Base-by-base conservation (phyloP, 352 stramenopile species). In the Globisporangium splendens region DNA sequence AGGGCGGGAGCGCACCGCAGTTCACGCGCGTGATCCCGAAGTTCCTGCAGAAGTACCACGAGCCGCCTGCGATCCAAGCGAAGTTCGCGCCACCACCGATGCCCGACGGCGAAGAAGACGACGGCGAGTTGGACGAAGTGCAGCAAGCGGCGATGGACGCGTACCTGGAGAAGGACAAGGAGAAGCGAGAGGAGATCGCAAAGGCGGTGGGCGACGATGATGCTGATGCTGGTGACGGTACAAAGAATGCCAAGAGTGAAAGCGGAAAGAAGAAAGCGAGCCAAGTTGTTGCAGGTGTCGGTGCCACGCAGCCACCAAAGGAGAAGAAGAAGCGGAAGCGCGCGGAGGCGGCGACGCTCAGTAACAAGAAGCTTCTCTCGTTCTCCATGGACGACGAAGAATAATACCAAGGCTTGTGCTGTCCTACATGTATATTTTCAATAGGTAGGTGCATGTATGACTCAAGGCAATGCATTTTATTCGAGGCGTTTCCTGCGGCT, bases 11-110 rank as follows among this genome's bases (percentile, higher is more conserved):
- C 35, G 77, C 77, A 0, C 85, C 80, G 11, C 69, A 91, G 59
- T 94, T 91, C 69, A 94, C 76, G 33, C 82, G 83, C 6, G 81
- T 92, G 58, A 88, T 94, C 53, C 85, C 85, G 39, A 92, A 91
- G 59, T 94, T 94, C 56, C 62, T 94, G 48, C 85, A 85, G 44
- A 84, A 90, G 46, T 94, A 78, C 58, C 79, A 91, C 56, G 69
- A 78, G 31, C 68, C 73, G 38, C 76, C 75, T 21, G 70, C 70
- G 21, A 83, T 94, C 42, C 67, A 86, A 39, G 79, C 83, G 54
- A 94, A 91, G 59, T 91, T 94, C 47, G 70, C 69, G 14, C 57
- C 70, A 39, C 56, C 80, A 28, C 65, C 75, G 2, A 75, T 74
- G 39, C 56, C 63, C 8, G 61, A 63, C 0, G 69, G 69, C 5